Conservation (phyloP, 2,329 filamentous ascomycete genomes). For the Nannizziopsis arthrosporioides region DNA sequence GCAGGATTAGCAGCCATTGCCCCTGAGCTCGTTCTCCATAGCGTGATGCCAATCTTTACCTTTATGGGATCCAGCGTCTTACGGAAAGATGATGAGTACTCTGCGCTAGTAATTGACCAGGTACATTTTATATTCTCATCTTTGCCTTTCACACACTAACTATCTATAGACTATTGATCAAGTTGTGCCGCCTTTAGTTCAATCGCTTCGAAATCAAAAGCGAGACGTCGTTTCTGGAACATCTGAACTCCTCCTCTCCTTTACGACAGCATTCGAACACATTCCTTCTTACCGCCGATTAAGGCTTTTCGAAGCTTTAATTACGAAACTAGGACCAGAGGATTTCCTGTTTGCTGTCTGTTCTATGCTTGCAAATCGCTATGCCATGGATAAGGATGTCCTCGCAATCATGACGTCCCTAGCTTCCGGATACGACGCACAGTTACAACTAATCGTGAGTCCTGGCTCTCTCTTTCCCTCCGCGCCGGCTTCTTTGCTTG, state of each 20-base stretch:
- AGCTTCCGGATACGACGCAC: conserved; percentile 58
- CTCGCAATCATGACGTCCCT: conserved; percentile 65
- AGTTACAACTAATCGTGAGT: conserved; percentile 53
- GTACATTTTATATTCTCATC: conserved; percentile 14
- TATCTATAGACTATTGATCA: conserved; percentile 64
- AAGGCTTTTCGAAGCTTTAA: conserved; percentile 70
- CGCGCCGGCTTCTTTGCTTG: neutral
- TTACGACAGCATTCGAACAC: conserved; percentile 91
- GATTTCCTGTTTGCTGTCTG: conserved; percentile 83
- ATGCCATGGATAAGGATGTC: conserved; percentile 63
- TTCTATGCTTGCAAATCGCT: conserved; percentile 82
- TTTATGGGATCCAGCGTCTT: conserved; percentile 92
- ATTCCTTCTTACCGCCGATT: conserved; percentile 78
- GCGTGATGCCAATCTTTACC: conserved; percentile 97
- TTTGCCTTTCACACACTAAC: conserved; percentile 1
- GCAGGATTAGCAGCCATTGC: conserved; percentile 76
- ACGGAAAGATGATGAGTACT: conserved; percentile 90
- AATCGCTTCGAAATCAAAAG: conserved; percentile 66
- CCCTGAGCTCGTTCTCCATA: conserved; percentile 85
- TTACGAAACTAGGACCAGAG: conserved; percentile 69
- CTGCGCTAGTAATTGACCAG: conserved; percentile 84
- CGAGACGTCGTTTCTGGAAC: conserved; percentile 70
- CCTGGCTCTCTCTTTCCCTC: neutral
- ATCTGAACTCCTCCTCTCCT: conserved; percentile 84
- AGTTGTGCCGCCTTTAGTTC: conserved; percentile 82